Base-by-base conservation (phyloP, 2,329 filamentous ascomycete genomes). In the Alternaria burnsii region DNA sequence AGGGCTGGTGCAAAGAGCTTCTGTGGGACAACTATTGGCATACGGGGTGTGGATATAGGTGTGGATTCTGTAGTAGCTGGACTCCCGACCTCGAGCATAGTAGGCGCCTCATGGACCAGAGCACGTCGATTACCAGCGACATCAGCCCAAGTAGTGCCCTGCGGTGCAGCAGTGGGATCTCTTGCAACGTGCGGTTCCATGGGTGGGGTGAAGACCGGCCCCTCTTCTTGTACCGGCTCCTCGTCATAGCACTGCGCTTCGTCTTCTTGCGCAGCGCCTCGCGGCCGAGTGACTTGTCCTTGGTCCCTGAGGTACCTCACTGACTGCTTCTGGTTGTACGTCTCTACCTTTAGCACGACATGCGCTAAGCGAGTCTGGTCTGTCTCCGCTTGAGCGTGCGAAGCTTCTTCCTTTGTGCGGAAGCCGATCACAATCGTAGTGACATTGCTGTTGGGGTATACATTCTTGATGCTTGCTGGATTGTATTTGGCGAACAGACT, bases 401-500 rank as follows among this genome's bases (percentile, higher is more conserved):
- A 26, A 22, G 67, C 65, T 8, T 58, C 60, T 2, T 48, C 42
- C 6, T 30, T 32, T 5, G 53, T 63, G n/a, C 56, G 58, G 40
- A 71, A 61, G 2, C 53, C 51, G 5, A 71, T 24, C 24, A 70
- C 65, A 1, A 69, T 34, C 0, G 69, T 71, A 0, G 69, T 71
- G 8, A 68, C 63, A n/a, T 55, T 42, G 16, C 55, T 47, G 1
- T 53, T 5, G 1, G 66, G 63, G 18, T 66, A 70, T 12, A 71
- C 57, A 32, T 71, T 71, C 8, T 65, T 69, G 6, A 62, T 44
- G 32, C 56, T 46, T 2, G 66, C 24, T 2, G 69, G 64, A 9
- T 61, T 34, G 41, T 63, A 69, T 4, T 56, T 57, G 6, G 43
- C 20, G 52, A 53, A 71, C 0, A 69, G 36, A 1, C 12, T 12